Conservation (phyloP, 331 rosid genomes). For the Spiraea crenata region DNA sequence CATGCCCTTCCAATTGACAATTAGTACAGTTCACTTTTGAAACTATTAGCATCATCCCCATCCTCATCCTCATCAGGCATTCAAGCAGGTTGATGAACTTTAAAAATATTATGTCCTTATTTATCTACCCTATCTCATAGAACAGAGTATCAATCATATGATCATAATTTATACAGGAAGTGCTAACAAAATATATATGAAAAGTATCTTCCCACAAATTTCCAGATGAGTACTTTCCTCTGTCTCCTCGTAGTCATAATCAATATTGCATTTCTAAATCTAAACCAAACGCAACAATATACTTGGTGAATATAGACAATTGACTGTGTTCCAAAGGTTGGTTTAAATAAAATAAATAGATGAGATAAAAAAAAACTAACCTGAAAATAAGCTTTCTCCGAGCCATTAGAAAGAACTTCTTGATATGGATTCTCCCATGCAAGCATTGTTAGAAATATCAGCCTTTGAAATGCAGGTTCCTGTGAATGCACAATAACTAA, state of each 20-base stretch:
- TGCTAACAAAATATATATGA: not conserved
- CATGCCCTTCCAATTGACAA: not conserved
- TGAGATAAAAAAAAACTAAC: constrained; percentile 34
- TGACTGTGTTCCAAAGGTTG: no score
- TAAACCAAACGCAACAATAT: not conserved
- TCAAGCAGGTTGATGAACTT: not conserved
- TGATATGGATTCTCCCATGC: constrained; percentile 93
- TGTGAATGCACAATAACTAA: constrained; percentile 31
- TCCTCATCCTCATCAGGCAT: not conserved
- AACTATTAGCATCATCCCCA: not conserved
- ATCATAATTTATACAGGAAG: not conserved
- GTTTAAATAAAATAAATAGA: not conserved
- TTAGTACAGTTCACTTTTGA: not conserved
- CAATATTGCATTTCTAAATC: not conserved
- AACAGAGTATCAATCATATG: not conserved
- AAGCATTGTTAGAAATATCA: constrained; percentile 87
- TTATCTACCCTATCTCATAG: not conserved
- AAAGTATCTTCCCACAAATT: not conserved
- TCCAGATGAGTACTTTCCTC: not conserved
- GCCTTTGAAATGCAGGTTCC: constrained; percentile 95
- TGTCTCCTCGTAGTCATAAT: not conserved
- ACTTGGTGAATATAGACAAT: not conserved
- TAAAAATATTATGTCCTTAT: not conserved
- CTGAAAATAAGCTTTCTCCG: constrained; percentile 75
- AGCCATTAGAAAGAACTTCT: constrained; percentile 37